These are phyloP conservation scores for Hypoxylon rickii DNA, from an alignment of 495 filamentous ascomycete species.

Conservation along the genomic window DNA sequence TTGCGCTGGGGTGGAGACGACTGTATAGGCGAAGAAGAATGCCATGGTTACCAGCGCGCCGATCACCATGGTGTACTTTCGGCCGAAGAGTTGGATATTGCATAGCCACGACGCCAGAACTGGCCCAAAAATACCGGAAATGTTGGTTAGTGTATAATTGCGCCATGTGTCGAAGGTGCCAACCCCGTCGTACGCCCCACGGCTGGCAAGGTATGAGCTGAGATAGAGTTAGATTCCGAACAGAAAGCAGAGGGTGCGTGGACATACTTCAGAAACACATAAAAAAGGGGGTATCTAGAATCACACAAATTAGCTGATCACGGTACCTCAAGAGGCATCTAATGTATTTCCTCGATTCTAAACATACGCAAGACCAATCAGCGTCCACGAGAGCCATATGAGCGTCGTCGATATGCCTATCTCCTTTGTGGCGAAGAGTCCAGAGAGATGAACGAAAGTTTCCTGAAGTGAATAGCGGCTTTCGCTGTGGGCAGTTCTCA, in stretches of 20 bases:
- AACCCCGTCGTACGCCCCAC: constrained; percentile 43
- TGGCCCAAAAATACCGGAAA: constrained; percentile 67
- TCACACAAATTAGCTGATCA: constrained; percentile 18
- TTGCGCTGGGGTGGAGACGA: constrained; percentile 61
- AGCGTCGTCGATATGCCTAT: constrained; percentile 65
- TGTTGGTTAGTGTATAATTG: constrained; percentile 71
- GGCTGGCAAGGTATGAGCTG: constrained; percentile 47
- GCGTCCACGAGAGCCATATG: constrained; percentile 72
- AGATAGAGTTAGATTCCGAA: constrained; percentile 34
- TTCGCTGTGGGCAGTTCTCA: constrained; percentile 46
- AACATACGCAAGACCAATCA: constrained; percentile 63
- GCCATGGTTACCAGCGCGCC: constrained; percentile 63
- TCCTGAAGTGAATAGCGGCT: constrained; percentile 55
- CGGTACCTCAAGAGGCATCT: not conserved
- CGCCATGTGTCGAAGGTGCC: constrained; percentile 65
- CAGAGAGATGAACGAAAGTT: constrained; percentile 59
- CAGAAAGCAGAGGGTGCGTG: not conserved
- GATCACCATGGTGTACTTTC: constrained; percentile 69
- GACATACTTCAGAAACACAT: constrained; percentile 64
- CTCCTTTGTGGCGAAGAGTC: constrained; percentile 64
- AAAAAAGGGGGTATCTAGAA: constrained; percentile 64
- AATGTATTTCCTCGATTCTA: too few relatives aligned
- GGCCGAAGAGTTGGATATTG: constrained; percentile 59
- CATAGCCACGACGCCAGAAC: constrained; percentile 68
- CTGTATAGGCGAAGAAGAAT: constrained; percentile 74